Evolutionary conservation across 225 moss, liverwort and hornwort species (phyloP).

Genomic region (Asterella californica): DNA sequence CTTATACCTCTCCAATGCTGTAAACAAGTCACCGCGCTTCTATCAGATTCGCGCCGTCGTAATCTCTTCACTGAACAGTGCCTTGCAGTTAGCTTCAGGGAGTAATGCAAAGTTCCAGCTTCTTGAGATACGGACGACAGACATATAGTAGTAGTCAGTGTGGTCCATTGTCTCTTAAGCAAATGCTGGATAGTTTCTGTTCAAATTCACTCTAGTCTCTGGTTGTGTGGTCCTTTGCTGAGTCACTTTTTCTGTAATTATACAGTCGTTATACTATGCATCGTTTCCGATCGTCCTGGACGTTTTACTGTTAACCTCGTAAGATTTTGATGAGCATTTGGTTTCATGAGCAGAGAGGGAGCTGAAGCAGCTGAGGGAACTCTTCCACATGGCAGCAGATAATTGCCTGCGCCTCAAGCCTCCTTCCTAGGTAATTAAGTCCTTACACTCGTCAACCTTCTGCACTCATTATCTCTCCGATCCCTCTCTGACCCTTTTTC

Average conservation of each 20-base stretch:
- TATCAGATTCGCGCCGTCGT: no score
- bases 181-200: neutral
- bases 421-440: constrained; percentile 34
- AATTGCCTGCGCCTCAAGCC: constrained; percentile 88
- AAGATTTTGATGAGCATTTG: neutral
- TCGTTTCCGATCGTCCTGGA: neutral
- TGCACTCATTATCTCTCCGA: neutral
- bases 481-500: neutral
- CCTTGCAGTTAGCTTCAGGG: no score
- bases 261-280: neutral
- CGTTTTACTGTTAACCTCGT: neutral
- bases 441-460: neutral
- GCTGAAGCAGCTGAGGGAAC: constrained; percentile 64
- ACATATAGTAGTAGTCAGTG: neutral
- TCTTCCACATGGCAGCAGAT: constrained; percentile 82
- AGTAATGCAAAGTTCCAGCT: no score
- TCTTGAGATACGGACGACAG: no score
- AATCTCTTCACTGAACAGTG: no score
- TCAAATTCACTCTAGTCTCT: neutral
- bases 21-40: no score
- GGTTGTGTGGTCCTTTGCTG: neutral
- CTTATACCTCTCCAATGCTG: no score
- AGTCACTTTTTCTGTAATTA: neutral
- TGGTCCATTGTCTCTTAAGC: no score
- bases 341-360: constrained; percentile 48